Evolutionary conservation across 345 rosid genomes (phyloP).

Genomic region (Moricandia arvensis): DNA sequence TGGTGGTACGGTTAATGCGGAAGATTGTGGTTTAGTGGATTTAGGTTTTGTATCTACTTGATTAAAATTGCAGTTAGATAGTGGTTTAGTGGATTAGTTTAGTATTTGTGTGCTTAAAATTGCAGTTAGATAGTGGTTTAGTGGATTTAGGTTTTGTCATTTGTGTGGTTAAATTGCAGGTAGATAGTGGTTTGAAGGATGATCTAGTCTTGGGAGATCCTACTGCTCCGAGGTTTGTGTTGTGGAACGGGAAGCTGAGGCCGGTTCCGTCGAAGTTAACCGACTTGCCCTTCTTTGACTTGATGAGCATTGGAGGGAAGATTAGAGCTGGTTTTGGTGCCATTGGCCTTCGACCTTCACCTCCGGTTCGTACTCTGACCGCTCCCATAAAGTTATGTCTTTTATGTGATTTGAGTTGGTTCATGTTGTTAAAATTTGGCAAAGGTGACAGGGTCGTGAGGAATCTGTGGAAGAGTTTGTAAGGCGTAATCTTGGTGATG

Average conservation of each 20-base stretch:
- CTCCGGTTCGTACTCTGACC: constrained; percentile 62
- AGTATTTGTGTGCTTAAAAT: no score
- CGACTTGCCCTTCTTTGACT: constrained; percentile 67
- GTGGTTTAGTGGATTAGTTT: neutral
- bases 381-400: neutral
- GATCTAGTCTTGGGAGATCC: constrained; percentile 85
- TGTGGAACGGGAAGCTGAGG: constrained; percentile 79
- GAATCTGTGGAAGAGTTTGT: constrained; percentile 97
- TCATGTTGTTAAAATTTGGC: constrained; percentile 55
- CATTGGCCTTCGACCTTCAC: constrained; percentile 71
- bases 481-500: constrained; percentile 83
- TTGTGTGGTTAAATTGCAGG: constrained; percentile 40
- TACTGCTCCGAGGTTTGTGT: constrained; percentile 68
- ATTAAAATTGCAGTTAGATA: no score
- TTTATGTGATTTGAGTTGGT: constrained; percentile 27
- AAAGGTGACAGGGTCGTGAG: constrained; percentile 89
- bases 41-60: neutral
- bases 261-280: constrained; percentile 72
- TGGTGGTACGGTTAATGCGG: constrained; percentile 48
- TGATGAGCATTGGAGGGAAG: constrained; percentile 79
- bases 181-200: constrained; percentile 75
- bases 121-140: neutral
- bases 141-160: neutral
- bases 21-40: neutral
- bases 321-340: constrained; percentile 84